Evolutionary conservation across 805 yeast species (phyloP), one percentile per base, ranked within the genome.

Genomic region (Wickerhamiella domercqiae): DNA sequence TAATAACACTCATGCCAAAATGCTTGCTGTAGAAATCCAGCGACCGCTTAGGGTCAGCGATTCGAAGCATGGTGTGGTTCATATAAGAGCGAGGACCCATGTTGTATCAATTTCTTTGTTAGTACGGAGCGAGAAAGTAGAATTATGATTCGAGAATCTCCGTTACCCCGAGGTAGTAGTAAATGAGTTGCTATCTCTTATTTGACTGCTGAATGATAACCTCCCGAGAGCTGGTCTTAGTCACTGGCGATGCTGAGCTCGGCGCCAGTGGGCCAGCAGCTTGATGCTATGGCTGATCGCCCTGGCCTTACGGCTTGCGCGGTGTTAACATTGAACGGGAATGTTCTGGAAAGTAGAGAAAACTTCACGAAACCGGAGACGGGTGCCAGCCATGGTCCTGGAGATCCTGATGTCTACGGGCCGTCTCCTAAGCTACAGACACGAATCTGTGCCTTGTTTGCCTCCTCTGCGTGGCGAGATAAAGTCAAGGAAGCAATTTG

Each of bases 1-100:
- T 62, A 41, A 83, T 49, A 29, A 75, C 61, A 45, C 67, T 67
- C 73, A 90, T 68, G 26, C 90, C 90, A 53, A 87, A 78, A 47
- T 74, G 65, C 41, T 73, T 67, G 44, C 67, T 64, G 60, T 90
- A 87, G 63, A 81, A 87, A 4, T 70, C 68, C 30, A 81, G 60
- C 13, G 93, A 72, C 15, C 62, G 68, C 51, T 71, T 66, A 24
- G 95, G 87, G 53, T 87, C 83, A 51, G 82, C 75, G 49, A 87
- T 73, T 45, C 95, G 74, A 38, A 87, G 59, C 61, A 84, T 51
- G 13, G 62, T 58, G 44, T 57, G 59, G 44, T 58, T 56, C 45
- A 50, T 5, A 18, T 32, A 43, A 20, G 16, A 14, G 3, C 6
- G 14, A n/a, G 16, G 31, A 14, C 14, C 17, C 28, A 19, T 36